phyloP scores from a whole-genome alignment of 176 grass and related monocot genomes.

The Triticum monococcum region DNA sequence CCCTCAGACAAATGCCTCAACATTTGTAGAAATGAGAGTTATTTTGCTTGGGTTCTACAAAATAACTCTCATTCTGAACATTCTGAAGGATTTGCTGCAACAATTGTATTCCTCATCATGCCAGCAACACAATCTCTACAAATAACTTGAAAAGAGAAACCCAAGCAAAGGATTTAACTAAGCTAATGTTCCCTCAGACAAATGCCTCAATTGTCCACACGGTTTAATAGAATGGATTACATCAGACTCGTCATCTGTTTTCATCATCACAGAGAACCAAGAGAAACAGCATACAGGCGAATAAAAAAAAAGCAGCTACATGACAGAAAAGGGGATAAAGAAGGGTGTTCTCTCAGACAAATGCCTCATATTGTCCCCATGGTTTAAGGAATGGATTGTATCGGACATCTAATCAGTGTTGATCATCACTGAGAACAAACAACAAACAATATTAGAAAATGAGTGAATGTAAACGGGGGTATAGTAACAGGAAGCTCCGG shows the following conservation, averaged over 20 bases:
- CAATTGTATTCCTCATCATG: too few relatives aligned
- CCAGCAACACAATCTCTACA: too few relatives aligned
- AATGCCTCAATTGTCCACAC: background rate
- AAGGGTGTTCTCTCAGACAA: background rate
- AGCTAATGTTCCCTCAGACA: background rate
- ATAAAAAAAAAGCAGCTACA: too few relatives aligned
- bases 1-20: too few relatives aligned
- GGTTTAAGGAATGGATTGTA: background rate
- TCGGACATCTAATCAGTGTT: background rate
- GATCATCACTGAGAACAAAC: background rate
- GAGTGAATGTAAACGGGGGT: slow-evolving; percentile 31
- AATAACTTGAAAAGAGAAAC: background rate
- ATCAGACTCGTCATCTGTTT: background rate
- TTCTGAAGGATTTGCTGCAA: too few relatives aligned
- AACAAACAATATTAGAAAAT: background rate
- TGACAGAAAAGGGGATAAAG: too few relatives aligned
- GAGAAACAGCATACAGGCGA: too few relatives aligned
- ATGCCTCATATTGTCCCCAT: background rate
- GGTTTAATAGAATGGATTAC: background rate
- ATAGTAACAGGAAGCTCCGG: slow-evolving; percentile 45
- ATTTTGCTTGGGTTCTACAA: too few relatives aligned
- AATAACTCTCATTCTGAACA: too few relatives aligned
- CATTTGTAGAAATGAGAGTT: too few relatives aligned
- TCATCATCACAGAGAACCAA: background rate
- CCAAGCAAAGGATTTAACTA: background rate